Base-by-base conservation (phyloP, 225 moss, liverwort and hornwort genomes). In the Bryum argenteum region DNA sequence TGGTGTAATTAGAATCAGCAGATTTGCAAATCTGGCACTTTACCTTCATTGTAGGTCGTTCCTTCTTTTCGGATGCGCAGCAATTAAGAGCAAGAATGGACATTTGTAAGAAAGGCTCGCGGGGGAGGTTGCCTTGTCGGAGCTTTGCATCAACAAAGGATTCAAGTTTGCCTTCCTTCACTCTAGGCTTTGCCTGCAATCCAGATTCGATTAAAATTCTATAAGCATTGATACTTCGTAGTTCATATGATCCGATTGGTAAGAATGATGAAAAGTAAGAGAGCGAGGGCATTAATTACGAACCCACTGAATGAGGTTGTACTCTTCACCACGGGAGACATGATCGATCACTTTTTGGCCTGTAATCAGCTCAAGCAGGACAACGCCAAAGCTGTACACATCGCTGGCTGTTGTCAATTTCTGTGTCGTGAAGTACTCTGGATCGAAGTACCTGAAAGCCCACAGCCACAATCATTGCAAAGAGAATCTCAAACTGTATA, bases 21-120 rank as follows among this genome's bases (percentile, higher is more conserved):
- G 7, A 33, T 33, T 33, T 33, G 33, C 33, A 33, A 33, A 5
- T 33, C 5, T 33, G 7, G 33, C 33, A 33, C 33, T 33, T n/a
- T 63, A 81, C 81, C 81, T 81, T 81, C 76, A 77, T 72, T 37
- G 81, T 69, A 22, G 77, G 81, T 45, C 85, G 72, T 18, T 85
- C 66, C 58, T 74, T 78, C 79, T 71, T 85, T 51, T 82, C 75
- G 48, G 76, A 74, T 57, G 79, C 75, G 33, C 78, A 45, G 45
- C 82, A 82, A 0, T 58, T 67, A 40, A 85, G 50, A 15, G 82
- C 82, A 48, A 85, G 78, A 23, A 59, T 45, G n/a, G 73, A 73
- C 73, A 85, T 76, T 12, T 76, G 54, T 19, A 43, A 38, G 14
- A 33, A 74, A 50, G 69, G 41, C 26, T 56, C 50, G 4, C 66